Conservation (phyloP, 2,329 filamentous ascomycete genomes). For the Claviceps spartinae region DNA sequence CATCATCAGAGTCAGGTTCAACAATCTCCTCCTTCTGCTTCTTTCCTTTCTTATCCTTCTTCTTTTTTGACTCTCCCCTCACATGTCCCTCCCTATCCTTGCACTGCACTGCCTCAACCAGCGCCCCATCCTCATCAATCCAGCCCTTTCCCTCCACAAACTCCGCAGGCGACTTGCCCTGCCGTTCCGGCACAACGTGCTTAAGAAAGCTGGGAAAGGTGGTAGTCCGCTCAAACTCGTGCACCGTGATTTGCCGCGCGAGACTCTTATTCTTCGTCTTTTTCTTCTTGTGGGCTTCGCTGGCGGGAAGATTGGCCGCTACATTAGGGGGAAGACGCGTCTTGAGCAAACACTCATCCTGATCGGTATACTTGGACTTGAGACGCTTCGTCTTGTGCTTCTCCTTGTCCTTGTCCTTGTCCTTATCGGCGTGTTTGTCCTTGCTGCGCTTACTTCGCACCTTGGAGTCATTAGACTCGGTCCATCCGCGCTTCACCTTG, state of each 20-base stretch:
- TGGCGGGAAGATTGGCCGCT: conserved; percentile 28
- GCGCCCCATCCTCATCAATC: conserved; percentile 64
- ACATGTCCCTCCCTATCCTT: not conserved
- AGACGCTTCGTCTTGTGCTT: conserved; percentile 44
- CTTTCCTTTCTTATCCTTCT: conserved; percentile 10
- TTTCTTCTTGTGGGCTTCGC: conserved; percentile 38
- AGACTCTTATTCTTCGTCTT: conserved; percentile 28
- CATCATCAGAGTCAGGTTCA: conserved; percentile 2
- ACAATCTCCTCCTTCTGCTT: conserved; percentile 1
- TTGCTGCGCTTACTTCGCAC: conserved; percentile 36
- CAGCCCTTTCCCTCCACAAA: conserved; percentile 81
- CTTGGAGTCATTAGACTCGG: conserved; percentile 44
- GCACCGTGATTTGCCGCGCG: conserved; percentile 50
- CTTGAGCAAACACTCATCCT: conserved; percentile 74
- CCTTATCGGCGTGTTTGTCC: conserved; percentile 31
- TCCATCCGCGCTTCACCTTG: conserved; percentile 84
- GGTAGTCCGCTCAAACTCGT: conserved; percentile 79
- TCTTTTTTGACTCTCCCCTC: not conserved
- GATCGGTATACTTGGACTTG: conserved; percentile 69
- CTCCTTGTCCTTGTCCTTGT: conserved; percentile 32
- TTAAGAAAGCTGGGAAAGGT: conserved; percentile 77
- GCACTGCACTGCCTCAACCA: conserved; percentile 49
- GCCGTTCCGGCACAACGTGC: conserved; percentile 18
- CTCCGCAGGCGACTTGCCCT: conserved; percentile 32
- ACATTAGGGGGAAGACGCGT: conserved; percentile 48